These are phyloP conservation scores for Salvia hispanica DNA, from an alignment of 257 asterid genomes.

Conservation along the genomic window DNA sequence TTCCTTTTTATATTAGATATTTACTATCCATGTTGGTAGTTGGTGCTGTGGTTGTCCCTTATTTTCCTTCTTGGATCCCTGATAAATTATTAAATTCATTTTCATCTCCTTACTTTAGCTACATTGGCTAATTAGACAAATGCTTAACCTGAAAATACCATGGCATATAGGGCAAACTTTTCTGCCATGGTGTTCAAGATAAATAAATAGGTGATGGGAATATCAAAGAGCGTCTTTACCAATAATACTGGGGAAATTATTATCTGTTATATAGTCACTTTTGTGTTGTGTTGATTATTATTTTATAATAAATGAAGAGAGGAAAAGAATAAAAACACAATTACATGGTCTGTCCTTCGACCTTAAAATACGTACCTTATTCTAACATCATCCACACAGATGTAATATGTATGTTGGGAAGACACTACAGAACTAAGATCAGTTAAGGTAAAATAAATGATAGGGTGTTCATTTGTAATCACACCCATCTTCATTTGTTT, in stretches of 20 bases:
- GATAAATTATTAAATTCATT: not conserved
- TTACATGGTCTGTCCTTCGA: not conserved
- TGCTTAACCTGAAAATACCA: slow-evolving; percentile 2
- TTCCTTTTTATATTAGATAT: slow-evolving; percentile 15
- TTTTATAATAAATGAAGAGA: not conserved
- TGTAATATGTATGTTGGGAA: slow-evolving; percentile 9
- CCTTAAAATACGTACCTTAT: not conserved
- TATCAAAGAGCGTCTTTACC: slow-evolving; percentile 9
- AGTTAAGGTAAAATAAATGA: not conserved
- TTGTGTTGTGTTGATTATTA: not conserved
- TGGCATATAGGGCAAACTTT: slow-evolving; percentile 18
- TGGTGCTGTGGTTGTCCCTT: slow-evolving; percentile 16
- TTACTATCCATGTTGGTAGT: slow-evolving; percentile 3
- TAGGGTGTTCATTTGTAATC: not conserved
- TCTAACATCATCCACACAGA: slow-evolving; percentile 3
- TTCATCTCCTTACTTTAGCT: not conserved
- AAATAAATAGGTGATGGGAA: not conserved
- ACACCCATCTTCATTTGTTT: not conserved
- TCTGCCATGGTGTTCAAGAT: slow-evolving; percentile 11
- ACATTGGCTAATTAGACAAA: not conserved
- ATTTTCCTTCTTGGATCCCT: slow-evolving; percentile 22
- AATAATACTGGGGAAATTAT: not conserved
- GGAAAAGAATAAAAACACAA: not conserved
- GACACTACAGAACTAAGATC: not conserved
- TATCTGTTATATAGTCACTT: not conserved